These are phyloP conservation scores for Prunella vulgaris DNA, from an alignment of 257 asterid genomes.

Conservation along the genomic window DNA sequence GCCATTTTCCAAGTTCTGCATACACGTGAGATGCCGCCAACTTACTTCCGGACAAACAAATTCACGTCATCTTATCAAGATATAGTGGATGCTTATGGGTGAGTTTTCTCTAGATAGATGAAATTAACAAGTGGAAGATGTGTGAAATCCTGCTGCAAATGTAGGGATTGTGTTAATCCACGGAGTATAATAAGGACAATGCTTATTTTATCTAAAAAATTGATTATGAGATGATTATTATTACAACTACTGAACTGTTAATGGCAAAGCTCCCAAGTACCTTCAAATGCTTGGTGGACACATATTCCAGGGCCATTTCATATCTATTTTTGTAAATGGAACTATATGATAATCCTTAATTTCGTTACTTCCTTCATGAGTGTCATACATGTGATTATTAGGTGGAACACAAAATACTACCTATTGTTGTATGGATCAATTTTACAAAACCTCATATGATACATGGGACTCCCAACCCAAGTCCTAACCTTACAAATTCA, in stretches of 20 bases:
- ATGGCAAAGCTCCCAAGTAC: background rate
- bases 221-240: background rate
- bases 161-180: background rate
- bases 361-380: background rate
- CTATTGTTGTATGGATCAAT: background rate
- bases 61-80: conserved; percentile 86
- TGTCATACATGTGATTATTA: background rate
- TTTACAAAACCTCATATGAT: background rate
- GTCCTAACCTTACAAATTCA: background rate
- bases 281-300: background rate
- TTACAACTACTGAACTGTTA: background rate
- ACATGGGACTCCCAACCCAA: background rate
- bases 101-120: conserved; percentile 33
- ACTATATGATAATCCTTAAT: background rate
- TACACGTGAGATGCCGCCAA: conserved; percentile 94
- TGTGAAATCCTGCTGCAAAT: background rate
- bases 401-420: background rate
- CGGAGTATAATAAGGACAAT: background rate
- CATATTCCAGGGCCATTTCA: background rate
- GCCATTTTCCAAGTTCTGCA: conserved; percentile 82
- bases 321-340: background rate
- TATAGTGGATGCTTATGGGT: conserved; percentile 98
- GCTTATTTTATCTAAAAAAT: background rate
- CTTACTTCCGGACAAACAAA: conserved; percentile 88
- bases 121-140: background rate